Base-by-base conservation (phyloP, 1,139 yeast species). In the Lodderomyces orthopsilosis region DNA sequence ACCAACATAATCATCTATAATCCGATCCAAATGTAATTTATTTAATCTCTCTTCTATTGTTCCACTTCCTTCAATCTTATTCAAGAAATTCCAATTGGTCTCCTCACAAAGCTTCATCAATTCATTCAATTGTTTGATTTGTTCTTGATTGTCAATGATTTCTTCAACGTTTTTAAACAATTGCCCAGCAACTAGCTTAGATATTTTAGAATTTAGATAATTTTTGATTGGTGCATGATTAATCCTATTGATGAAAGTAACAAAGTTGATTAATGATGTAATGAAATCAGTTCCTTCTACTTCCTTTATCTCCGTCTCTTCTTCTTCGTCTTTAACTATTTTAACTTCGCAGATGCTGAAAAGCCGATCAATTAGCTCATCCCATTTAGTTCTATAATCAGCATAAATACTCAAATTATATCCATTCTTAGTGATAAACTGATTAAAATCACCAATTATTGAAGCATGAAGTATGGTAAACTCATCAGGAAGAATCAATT, bases 31-130 rank as follows among this genome's bases (percentile, higher is more conserved):
- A 46, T 66, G 60, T 34, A 69, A 54, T 12, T 50, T 51, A 35
- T 63, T 54, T 45, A 70, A 59, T 38, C 59, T 58, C 10, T 58
- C 61, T 24, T 46, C 36, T 3, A 46, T 41, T 5, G 24, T 21
- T 7, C 33, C 55, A 42, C 38, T 35, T 8, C 51, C 50, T 24
- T 42, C 44, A 60, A 59, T 12, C 36, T 57, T 54, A 12, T 56
- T 46, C 14, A 65, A 48, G 1, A 70, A 51, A 37, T 56, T 54
- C 76, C 76, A 70, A 27, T 59, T 51, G 1, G 62, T 54, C 4
- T 48, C 45, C 34, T 50, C 59, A 35, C 56, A 56, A 45, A 51
- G 49, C 21, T 55, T 51, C 19, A 65, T 47, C n/a, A 71, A 52
- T 17, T 55, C 46, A 36, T 59, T 52, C 46, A 68, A 52, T 13